phyloP scores from a whole-genome alignment of 2,329 filamentous ascomycete genomes.

The Setomelanomma holmii region DNA sequence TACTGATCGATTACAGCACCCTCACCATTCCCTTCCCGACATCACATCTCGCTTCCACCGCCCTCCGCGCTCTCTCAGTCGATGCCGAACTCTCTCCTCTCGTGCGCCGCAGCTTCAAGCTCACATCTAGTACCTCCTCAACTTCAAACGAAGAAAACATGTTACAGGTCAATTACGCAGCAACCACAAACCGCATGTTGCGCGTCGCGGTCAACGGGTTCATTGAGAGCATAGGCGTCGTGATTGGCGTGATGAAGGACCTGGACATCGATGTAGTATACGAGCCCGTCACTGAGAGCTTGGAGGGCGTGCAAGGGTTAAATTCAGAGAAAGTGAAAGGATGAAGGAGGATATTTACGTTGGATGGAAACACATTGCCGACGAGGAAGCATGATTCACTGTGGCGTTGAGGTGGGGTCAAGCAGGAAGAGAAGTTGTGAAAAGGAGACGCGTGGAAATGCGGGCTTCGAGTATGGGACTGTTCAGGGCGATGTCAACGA shows the following conservation, averaged over 20 bases:
- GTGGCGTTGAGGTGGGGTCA: too few relatives aligned
- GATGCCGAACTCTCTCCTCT: conserved; percentile 89
- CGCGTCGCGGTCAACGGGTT: conserved; percentile 96
- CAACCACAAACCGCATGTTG: conserved; percentile 95
- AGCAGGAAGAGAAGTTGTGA: too few relatives aligned
- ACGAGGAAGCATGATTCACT: too few relatives aligned
- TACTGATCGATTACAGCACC: conserved; percentile 57
- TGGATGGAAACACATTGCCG: not conserved
- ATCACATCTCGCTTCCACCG: conserved; percentile 76
- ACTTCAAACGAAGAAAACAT: conserved; percentile 51
- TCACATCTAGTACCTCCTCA: conserved; percentile 6
- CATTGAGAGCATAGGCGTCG: conserved; percentile 85
- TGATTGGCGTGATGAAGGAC: conserved; percentile 89
- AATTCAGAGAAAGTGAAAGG: conserved; percentile 54
- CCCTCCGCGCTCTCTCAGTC: conserved; percentile 77
- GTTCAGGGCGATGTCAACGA: too few relatives aligned
- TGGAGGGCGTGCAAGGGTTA: conserved; percentile 74
- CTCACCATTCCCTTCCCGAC: conserved; percentile 84
- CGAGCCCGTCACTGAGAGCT: conserved; percentile 48
- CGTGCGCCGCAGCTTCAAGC: conserved; percentile 74
- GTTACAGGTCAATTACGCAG: conserved; percentile 78
- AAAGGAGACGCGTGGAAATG: too few relatives aligned
- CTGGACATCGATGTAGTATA: conserved; percentile 83
- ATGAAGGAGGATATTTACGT: not conserved
- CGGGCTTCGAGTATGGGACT: too few relatives aligned